Percentiles rank a stretch among this genome's conserved stretches.
Evolutionary conservation across 805 yeast species (phyloP).

Genomic region (Spathaspora passalidarum): DNA sequence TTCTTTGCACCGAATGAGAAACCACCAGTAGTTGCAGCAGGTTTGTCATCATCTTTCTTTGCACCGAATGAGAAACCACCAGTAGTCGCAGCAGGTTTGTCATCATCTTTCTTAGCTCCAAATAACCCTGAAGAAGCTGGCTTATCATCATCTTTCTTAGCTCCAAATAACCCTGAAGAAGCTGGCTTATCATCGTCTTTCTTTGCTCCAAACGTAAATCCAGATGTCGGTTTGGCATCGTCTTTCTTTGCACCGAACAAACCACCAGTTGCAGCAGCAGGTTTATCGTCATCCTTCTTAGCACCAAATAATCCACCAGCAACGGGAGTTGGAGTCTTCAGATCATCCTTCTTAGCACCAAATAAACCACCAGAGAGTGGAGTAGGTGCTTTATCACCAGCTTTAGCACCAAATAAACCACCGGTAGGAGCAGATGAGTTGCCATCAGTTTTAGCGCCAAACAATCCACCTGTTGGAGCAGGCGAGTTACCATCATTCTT

Average conservation of each 20-base stretch:
- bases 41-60: slow-evolving; percentile 18
- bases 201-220: slow-evolving; percentile 24
- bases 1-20: slow-evolving; percentile 24
- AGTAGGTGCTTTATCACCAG: slow-evolving; percentile 12
- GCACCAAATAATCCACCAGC: slow-evolving; percentile 13
- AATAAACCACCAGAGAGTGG: slow-evolving; percentile 8
- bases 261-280: slow-evolving; percentile 8
- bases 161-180: slow-evolving; percentile 12
- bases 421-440: slow-evolving; percentile 12
- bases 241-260: slow-evolving; percentile 13
- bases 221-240: slow-evolving; percentile 14
- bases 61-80: slow-evolving; percentile 24
- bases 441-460: slow-evolving; percentile 13
- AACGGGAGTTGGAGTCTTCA: slow-evolving; percentile 9
- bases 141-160: slow-evolving; percentile 12
- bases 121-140: slow-evolving; percentile 13
- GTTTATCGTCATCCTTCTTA: slow-evolving; percentile 8
- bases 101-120: slow-evolving; percentile 16
- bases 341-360: slow-evolving; percentile 13
- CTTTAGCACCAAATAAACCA: slow-evolving; percentile 15
- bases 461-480: slow-evolving; percentile 8
- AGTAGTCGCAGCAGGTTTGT: slow-evolving; percentile 13
- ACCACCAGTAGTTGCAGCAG: slow-evolving; percentile 11
- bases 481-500: slow-evolving; percentile 8
- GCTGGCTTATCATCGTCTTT: slow-evolving; percentile 17